Evolutionary conservation across 805 yeast genomes (phyloP).

Genomic region (Candida qinlingensis): DNA sequence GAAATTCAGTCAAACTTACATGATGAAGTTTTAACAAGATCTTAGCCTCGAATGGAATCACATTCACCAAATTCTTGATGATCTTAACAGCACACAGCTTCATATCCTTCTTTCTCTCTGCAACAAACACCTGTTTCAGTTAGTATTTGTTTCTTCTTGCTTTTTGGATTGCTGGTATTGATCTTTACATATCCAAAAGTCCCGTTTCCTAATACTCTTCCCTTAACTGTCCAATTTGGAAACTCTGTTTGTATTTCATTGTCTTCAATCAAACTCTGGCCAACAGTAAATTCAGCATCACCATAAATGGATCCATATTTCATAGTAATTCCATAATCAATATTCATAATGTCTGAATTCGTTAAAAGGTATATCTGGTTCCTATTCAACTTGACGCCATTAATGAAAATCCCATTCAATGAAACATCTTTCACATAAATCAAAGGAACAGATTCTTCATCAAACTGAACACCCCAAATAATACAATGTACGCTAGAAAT

Average conservation of each 20-base stretch:
- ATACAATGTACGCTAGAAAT: slow-evolving; percentile 44
- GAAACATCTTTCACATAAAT: slow-evolving; percentile 47
- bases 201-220: slow-evolving; percentile 45
- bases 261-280: slow-evolving; percentile 14
- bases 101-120: slow-evolving; percentile 21
- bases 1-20: slow-evolving; percentile 23
- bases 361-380: slow-evolving; percentile 30
- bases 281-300: slow-evolving; percentile 11
- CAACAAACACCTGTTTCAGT: slow-evolving; percentile 27
- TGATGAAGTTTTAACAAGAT: slow-evolving; percentile 36
- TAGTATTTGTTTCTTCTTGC: background rate
- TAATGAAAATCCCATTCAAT: slow-evolving; percentile 45
- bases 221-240: slow-evolving; percentile 37
- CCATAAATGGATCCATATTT: slow-evolving; percentile 18
- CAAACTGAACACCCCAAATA: slow-evolving; percentile 47
- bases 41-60: slow-evolving; percentile 37
- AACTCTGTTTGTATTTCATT: slow-evolving; percentile 21
- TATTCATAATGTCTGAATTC: slow-evolving; percentile 35
- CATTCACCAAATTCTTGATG: slow-evolving; percentile 25
- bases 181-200: slow-evolving; percentile 49
- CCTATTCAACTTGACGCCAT: slow-evolving; percentile 29
- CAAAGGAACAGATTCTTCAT: slow-evolving; percentile 39
- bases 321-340: slow-evolving; percentile 28
- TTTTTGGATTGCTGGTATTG: background rate
- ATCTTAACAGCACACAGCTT: slow-evolving; percentile 47